Base-by-base conservation (phyloP, 2,329 filamentous ascomycete genomes). In the Neopestalotiopsis sp. region DNA sequence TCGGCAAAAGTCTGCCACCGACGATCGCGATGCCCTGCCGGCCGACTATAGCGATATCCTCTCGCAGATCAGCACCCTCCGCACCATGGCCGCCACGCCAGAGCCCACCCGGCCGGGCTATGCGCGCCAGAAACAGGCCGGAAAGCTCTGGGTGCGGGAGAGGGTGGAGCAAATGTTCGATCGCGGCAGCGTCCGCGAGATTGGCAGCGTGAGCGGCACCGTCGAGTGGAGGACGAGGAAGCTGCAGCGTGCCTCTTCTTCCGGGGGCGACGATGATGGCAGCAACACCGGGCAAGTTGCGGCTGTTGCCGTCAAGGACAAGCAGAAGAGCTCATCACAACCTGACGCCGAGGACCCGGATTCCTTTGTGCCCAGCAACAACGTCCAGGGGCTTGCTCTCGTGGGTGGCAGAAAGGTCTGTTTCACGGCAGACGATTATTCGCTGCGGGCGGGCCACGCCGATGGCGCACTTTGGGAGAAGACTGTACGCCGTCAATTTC, bases 111-210 rank as follows among this genome's bases (percentile, higher is more conserved):
- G 86, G 67, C 81, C 85, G 70, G 89, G 89, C 30, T 91, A 91
- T 71, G 77, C 87, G n/a, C 85, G 87, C 5, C 89, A 91, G 75
- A 90, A 89, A 71, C 82, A 88, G 77, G 85, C 88, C 3, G 89
- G 89, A 1, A 91, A 91, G 76, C 82, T 91, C 20, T 91, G 89
- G 88, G 89, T 91, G 0, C 84, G 89, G 28, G 89, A 91, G 73
- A 82, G 89, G 2, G 86, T 91, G 20, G 82, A 87, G 5, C 80
- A 85, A 40, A 80, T 91, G n/a, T 81, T 91, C 12, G 89, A 91
- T 68, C 73, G 79, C 2, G 85, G 81, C 2, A 86, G 81, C 30
- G 90, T 90, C 71, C 80, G 82, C 20, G 89, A 91, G 76, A 84
- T 91, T 6, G 89, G 89, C 0, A 89, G 86, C 58, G 82, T 89